Evolutionary conservation across 805 yeast species (phyloP).

Genomic region (Cyberlindnera mrakii): DNA sequence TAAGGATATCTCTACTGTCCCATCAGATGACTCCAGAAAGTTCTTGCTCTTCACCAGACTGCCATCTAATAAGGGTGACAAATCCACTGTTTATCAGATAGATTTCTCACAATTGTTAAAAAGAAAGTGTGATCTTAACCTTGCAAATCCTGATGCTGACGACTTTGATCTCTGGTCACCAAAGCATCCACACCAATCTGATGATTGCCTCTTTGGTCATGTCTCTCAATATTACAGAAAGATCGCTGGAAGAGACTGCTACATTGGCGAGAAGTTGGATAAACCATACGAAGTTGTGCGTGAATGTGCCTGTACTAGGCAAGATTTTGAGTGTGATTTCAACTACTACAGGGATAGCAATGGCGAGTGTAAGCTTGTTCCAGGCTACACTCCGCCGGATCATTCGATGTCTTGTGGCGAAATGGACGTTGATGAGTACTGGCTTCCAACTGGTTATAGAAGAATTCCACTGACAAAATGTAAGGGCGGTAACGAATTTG

Average conservation of each 20-base stretch:
- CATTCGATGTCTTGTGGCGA: constrained; percentile 55
- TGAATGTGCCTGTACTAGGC: constrained; percentile 79
- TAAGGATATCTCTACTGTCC: constrained; percentile 80
- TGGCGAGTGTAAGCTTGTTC: constrained; percentile 82
- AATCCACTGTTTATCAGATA: constrained; percentile 43
- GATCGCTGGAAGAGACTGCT: constrained; percentile 54
- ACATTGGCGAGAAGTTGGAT: constrained; percentile 53
- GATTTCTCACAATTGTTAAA: constrained; percentile 49
- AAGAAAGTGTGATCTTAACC: constrained; percentile 51
- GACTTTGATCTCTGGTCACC: constrained; percentile 68
- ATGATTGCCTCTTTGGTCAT: constrained; percentile 67
- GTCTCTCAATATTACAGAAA: constrained; percentile 55
- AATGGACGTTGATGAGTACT: constrained; percentile 58
- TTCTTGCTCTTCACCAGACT: constrained; percentile 58
- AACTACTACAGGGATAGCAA: constrained; percentile 65
- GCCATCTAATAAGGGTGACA: constrained; percentile 37
- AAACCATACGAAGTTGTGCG: constrained; percentile 50
- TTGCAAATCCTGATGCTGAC: constrained; percentile 35
- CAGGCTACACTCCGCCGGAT: constrained; percentile 65
- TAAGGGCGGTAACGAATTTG: constrained; percentile 70
- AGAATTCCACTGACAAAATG: constrained; percentile 82
- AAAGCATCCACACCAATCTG: constrained; percentile 43
- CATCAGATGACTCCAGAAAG: constrained; percentile 81
- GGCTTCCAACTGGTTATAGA: constrained; percentile 90
- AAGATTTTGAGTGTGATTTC: constrained; percentile 92